Base-by-base conservation (phyloP, 2,329 filamentous ascomycete species). In the Colletotrichum zoysiae region DNA sequence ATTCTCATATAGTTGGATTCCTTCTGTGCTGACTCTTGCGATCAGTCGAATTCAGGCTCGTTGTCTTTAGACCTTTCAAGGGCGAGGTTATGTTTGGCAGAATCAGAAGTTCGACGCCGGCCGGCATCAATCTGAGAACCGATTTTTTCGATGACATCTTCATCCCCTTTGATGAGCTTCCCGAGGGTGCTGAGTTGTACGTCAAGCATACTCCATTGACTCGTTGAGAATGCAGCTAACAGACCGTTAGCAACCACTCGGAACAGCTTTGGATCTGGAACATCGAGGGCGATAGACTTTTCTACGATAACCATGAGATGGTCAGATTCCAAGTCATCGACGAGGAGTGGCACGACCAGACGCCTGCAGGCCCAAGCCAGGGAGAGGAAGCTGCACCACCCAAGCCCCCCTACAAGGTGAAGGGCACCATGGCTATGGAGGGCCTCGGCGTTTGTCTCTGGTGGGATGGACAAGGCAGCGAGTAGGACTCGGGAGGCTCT, bases 111-210 rank as follows among this genome's bases (percentile, higher is more conserved):
- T 91, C 91, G 46, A 92, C 88, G 1, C 86, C 90, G 9, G 85
- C 91, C 1, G 95, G 93, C 48, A 94, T 97, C 77, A 90, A 91
- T 77, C 86, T 98, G 71, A 90, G 91, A 60, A 92, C 95, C 5
- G 94, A 97, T 74, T 99, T 99, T 81, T 99, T 98, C 76, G 93
- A 95, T 76, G 95, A 98, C 74, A 94, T 99, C 42, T 92, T 94
- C 71, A 90, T 98, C 74, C 94, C 89, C 1, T 90, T 89, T 46
- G 88, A 90, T 67, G 90, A 93, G 74, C 86, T 97, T 5, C 93
- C 95, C 50, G 89, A 93, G 38, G 90, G 90, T n/a, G 90, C 91
- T 35, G 88, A 89, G 79, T 97, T 93, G 92, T 95, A 82, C 83
- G 91, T 83, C 35, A 42, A n/a, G 58, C 3, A 33, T 55, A 44